A percentile compares a stretch with the other conserved stretches of the same genome.
Conservation (phyloP, 257 asterid species). For the Lycium ferocissimum region DNA sequence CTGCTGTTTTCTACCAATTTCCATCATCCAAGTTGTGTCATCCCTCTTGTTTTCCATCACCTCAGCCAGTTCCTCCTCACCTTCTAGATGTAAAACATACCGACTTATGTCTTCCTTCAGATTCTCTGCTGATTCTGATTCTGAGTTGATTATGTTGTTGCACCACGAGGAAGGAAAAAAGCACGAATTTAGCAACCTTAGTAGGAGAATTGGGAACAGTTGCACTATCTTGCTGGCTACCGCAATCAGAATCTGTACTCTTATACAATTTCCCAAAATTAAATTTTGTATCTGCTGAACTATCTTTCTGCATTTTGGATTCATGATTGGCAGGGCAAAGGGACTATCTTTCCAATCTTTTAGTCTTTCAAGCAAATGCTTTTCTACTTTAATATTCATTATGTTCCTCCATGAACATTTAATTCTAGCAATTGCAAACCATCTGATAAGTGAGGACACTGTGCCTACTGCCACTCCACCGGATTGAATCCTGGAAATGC, state of each 20-base stretch:
- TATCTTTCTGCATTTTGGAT: slow-evolving; percentile 27
- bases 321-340: slow-evolving; percentile 22
- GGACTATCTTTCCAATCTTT: slow-evolving; percentile 30
- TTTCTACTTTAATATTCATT: slow-evolving; percentile 25
- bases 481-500: slow-evolving; percentile 26
- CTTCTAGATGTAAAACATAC: slow-evolving; percentile 36
- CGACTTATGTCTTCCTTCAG: not conserved
- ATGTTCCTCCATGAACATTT: not conserved
- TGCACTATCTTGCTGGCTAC: slow-evolving; percentile 10
- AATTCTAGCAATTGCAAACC: slow-evolving; percentile 11
- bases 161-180: too few relatives aligned
- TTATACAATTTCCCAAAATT: slow-evolving; percentile 13
- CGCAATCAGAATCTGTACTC: slow-evolving; percentile 22
- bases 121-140: not conserved
- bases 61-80: slow-evolving; percentile 24
- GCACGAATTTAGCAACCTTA: not conserved
- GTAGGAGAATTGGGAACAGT: not conserved
- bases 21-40: slow-evolving; percentile 1
- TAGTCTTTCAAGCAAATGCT: slow-evolving; percentile 26
- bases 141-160: not conserved
- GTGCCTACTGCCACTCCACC: slow-evolving; percentile 30
- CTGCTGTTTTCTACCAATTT: slow-evolving; percentile 27
- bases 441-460: slow-evolving; percentile 22
- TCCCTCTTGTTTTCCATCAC: not conserved
- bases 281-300: slow-evolving; percentile 18